Conservation (phyloP, 2,329 filamentous ascomycete genomes). For the Beauveria asiatica region DNA sequence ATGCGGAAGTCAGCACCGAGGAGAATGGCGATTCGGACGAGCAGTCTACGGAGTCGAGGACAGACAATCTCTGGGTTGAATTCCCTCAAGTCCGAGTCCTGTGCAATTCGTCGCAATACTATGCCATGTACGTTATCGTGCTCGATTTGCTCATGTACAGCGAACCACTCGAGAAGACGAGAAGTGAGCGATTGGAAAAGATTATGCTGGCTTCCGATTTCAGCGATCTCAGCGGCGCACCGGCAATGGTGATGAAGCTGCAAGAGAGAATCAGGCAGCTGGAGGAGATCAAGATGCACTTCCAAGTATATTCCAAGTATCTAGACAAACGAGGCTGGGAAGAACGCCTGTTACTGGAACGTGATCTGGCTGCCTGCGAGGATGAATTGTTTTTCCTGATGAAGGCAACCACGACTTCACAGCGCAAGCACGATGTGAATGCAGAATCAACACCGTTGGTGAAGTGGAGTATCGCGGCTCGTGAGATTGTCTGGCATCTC, state of each 20-base stretch:
- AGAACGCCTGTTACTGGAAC: conserved; percentile 79
- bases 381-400: conserved; percentile 99
- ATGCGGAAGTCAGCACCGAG: conserved; percentile 75
- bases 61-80: conserved; percentile 94
- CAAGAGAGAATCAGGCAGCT: conserved; percentile 90
- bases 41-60: conserved; percentile 62
- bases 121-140: conserved; percentile 96
- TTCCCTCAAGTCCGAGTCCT: conserved; percentile 92
- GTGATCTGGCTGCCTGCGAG: conserved; percentile 80
- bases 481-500: conserved; percentile 95
- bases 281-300: conserved; percentile 92
- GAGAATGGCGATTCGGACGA: conserved; percentile 37
- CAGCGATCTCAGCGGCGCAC: conserved; percentile 87
- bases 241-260: conserved; percentile 82
- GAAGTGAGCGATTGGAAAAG: conserved; percentile 89
- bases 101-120: conserved; percentile 96
- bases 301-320: conserved; percentile 83
- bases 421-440: conserved; percentile 68
- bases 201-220: conserved; percentile 99
- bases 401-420: conserved; percentile 97
- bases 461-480: conserved; percentile 87
- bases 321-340: conserved; percentile 88
- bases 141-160: conserved; percentile 92
- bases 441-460: conserved; percentile 71
- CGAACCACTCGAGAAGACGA: conserved; percentile 94